Evolutionary conservation across 2,329 filamentous ascomycete genomes (phyloP).

Genomic region (Cytospora piceicola): DNA sequence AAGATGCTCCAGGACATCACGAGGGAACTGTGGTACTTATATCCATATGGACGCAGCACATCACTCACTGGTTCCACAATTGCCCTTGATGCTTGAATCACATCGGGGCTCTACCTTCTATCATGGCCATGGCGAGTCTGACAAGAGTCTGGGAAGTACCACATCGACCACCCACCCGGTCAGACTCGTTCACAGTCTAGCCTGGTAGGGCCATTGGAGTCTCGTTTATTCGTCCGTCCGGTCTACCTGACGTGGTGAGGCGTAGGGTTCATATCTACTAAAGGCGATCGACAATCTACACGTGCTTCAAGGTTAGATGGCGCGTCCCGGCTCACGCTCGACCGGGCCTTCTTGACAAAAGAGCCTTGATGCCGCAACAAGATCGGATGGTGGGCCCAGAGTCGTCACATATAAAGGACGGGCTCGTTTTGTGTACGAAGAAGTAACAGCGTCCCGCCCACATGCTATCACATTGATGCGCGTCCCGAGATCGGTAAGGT

Average conservation of each 20-base stretch:
- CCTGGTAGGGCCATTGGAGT: too few species aligned
- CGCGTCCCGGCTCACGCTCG: neutral
- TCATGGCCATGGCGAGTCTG: neutral
- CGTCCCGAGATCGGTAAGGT: neutral
- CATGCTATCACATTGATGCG: neutral
- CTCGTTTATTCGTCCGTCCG: too few species aligned
- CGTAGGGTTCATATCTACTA: neutral
- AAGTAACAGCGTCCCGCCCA: neutral
- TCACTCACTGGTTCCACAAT: neutral
- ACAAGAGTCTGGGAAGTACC: neutral
- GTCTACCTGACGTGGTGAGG: neutral
- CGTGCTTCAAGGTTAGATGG: neutral
- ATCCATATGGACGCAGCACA: neutral
- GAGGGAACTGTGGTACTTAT: neutral
- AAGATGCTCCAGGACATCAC: neutral
- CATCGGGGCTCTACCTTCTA: neutral
- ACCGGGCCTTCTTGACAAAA: neutral
- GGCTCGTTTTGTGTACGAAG: neutral
- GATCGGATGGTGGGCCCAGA: neutral
- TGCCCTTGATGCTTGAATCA: neutral
- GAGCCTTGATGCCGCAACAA: neutral
- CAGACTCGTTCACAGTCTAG: neutral
- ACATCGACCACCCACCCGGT: too few species aligned
- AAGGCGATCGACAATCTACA: neutral
- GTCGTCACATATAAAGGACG: neutral